Conservation (phyloP, 768 basidiomycete species). For the Collybia sp. region DNA sequence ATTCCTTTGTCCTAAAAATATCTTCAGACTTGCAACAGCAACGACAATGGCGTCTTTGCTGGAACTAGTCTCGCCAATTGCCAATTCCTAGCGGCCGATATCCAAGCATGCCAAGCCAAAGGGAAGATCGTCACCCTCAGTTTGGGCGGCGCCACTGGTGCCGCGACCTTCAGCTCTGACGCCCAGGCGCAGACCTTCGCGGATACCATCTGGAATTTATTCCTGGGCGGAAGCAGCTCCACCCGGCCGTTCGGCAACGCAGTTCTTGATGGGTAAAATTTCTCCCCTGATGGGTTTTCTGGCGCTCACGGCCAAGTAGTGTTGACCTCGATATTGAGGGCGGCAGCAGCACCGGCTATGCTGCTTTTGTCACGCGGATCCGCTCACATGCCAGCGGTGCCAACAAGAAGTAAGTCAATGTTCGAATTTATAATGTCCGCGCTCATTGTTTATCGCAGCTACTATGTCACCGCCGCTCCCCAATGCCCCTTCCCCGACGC, state of each 20-base stretch:
- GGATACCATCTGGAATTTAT: conserved; percentile 56
- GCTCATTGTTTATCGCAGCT: conserved; percentile 22
- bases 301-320: conserved; percentile 11
- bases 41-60: conserved; percentile 35
- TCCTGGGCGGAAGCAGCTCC: conserved; percentile 51
- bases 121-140: conserved; percentile 45
- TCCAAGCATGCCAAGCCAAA: conserved; percentile 47
- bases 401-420: conserved; percentile 35
- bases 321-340: conserved; percentile 61
- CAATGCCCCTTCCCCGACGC: conserved; percentile 58
- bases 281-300: background rate
- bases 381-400: conserved; percentile 35
- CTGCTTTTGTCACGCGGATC: conserved; percentile 39
- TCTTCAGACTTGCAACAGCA: conserved; percentile 40
- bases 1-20: conserved; percentile 6
- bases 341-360: conserved; percentile 36
- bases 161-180: conserved; percentile 42
- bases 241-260: conserved; percentile 58
- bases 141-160: conserved; percentile 46
- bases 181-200: conserved; percentile 45
- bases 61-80: conserved; percentile 53
- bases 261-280: conserved; percentile 49
- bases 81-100: conserved; percentile 44
- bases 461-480: conserved; percentile 47
- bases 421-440: background rate